Conservation (phyloP, 768 basidiomycete species). For the Termitomyces sp. region DNA sequence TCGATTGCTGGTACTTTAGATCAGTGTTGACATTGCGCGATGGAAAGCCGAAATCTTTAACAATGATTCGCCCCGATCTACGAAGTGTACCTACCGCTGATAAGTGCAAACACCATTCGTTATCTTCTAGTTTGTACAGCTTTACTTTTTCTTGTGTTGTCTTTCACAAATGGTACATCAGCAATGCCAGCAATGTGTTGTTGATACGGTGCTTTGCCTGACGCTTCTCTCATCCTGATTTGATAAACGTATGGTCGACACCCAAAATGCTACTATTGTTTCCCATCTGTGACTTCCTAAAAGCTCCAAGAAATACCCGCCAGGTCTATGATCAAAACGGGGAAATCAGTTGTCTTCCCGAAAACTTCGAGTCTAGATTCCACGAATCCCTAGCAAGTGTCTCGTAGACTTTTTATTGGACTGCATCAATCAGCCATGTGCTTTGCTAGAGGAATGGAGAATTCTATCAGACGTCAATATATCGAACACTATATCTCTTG, state of each 20-base stretch:
- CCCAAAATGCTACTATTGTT: not conserved
- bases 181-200: not conserved
- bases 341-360: not conserved
- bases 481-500: not conserved
- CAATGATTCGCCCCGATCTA: too few species aligned
- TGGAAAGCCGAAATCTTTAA: not conserved
- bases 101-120: not conserved
- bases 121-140: too few species aligned
- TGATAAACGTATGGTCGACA: not conserved
- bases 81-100: too few species aligned
- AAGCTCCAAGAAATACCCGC: not conserved
- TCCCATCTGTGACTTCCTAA: too few species aligned
- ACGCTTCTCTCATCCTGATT: not conserved
- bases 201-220: not conserved
- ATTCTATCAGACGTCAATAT: not conserved
- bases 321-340: not conserved
- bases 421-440: not conserved
- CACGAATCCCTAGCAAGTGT: not conserved
- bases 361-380: not conserved
- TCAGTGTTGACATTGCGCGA: not conserved
- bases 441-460: not conserved
- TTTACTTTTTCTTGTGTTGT: not conserved
- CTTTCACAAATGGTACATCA: not conserved
- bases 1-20: not conserved
- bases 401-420: not conserved